Evolutionary conservation across 2,329 filamentous ascomycete species (phyloP).

Genomic region (Colletotrichum cordylinicola): DNA sequence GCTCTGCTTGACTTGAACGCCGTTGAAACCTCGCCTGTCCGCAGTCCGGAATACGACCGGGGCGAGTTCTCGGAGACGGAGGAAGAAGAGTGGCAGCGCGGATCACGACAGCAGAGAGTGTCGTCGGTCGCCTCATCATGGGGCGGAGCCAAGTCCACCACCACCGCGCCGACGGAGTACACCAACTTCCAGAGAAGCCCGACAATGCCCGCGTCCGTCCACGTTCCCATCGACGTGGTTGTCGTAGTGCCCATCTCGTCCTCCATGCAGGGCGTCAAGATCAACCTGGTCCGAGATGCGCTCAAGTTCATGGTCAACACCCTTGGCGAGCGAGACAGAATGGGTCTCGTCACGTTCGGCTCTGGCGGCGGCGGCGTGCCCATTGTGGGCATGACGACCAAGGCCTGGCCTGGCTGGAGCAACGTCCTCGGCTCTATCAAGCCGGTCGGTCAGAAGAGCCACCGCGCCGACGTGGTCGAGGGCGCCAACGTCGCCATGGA

Average conservation of each 20-base stretch:
- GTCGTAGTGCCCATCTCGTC: constrained; percentile 97
- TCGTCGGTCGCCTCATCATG: constrained; percentile 86
- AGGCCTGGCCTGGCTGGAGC: constrained; percentile 90
- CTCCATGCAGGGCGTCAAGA: constrained; percentile 99
- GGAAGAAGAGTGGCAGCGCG: constrained; percentile 84
- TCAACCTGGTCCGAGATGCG: constrained; percentile 89
- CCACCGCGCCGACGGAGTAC: constrained; percentile 92
- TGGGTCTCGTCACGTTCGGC: constrained; percentile 97
- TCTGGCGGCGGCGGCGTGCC: constrained; percentile 93
- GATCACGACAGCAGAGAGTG: constrained; percentile 66
- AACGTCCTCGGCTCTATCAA: constrained; percentile 87
- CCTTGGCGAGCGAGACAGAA: constrained; percentile 90
- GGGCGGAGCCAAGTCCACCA: constrained; percentile 81
- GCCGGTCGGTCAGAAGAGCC: constrained; percentile 94
- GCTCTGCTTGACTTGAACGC: constrained; percentile 84
- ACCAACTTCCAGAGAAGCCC: constrained; percentile 70
- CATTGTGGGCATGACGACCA: constrained; percentile 97
- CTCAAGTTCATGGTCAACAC: constrained; percentile 90
- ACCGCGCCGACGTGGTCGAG: constrained; percentile 95
- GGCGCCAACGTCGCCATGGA: constrained; percentile 99
- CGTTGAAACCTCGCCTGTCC: constrained; percentile 66
- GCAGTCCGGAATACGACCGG: constrained; percentile 79
- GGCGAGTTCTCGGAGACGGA: constrained; percentile 81
- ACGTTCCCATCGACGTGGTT: constrained; percentile 93
- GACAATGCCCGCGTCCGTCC: constrained; percentile 60